phyloP scores from a whole-genome alignment of 164 flowering plant genomes.

The Echeveria elegans region DNA sequence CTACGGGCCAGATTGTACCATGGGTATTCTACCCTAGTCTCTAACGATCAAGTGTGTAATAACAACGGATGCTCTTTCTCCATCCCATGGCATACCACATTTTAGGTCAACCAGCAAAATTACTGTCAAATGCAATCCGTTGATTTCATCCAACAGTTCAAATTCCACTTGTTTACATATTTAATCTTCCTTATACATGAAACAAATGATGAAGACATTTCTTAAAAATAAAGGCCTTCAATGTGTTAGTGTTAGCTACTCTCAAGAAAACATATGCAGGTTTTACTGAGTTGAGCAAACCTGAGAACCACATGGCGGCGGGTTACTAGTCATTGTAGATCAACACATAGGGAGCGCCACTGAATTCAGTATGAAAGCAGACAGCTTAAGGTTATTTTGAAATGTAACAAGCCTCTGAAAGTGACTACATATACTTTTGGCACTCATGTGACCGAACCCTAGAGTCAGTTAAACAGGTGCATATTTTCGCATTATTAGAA shows the following conservation, averaged over 20 bases:
- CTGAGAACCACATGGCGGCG: conserved; percentile 61
- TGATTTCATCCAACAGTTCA: not conserved
- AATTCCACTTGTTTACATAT: not conserved
- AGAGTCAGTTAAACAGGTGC: no score
- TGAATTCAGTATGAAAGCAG: not conserved
- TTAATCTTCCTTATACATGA: not conserved
- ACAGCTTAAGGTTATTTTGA: not conserved
- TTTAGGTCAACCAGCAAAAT: not conserved
- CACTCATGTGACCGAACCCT: no score
- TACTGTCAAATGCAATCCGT: not conserved
- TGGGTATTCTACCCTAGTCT: no score
- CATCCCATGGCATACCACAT: not conserved
- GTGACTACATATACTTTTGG: no score
- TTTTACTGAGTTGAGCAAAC: conserved; percentile 19
- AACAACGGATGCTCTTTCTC: not conserved
- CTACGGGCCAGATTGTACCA: not conserved
- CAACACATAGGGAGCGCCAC: not conserved
- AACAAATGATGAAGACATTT: not conserved
- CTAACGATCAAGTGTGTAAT: not conserved
- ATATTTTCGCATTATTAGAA: no score
- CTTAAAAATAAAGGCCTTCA: not conserved
- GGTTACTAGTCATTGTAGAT: conserved; percentile 45
- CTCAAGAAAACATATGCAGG: not conserved
- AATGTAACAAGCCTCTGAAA: no score
- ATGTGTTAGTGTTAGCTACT: not conserved